Evolutionary conservation across 2,329 filamentous ascomycete genomes (phyloP), one percentile per base, ranked within the genome.

Genomic region (Thermomyces lanuginosus): DNA sequence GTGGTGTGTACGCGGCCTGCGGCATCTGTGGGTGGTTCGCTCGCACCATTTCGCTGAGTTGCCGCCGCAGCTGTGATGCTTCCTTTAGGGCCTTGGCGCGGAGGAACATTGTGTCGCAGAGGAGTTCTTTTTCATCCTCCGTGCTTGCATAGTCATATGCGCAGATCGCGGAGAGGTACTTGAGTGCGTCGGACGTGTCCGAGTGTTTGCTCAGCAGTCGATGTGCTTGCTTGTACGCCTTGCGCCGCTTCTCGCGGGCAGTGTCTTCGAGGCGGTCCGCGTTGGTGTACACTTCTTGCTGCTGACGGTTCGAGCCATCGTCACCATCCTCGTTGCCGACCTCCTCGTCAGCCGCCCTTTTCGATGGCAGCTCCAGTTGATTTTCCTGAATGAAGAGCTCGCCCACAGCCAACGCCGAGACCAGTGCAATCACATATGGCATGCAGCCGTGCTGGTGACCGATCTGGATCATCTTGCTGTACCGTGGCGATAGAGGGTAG

Each of bases 401-500:
- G 0, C 80, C 76, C 0, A 86, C 81, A 1, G 86, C 91, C 3
- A 98, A 60, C 1, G 78, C 81, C 1, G 89, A 79, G 3, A 98
- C 84, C 7, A 95, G 60, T 2, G 83, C 81, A 33, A 95, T 76
- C 3, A 83, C 80, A 45, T 92, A 86, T 0, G 76, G 76, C 26
- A 91, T 64, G 36, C 89, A 84, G 32, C 74, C 71, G 45, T 91
- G 76, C 14, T 79, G 65, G 44, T 91, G 73, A 0, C 84, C 86
- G 24, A 92, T 74, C 6, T 91, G 63, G n/a, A 98, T 60, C 53
- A 95, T 95, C 29, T 86, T 80, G 5, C 84, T 75, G 45, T 91
- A 92, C 1, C 89, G 72, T 10, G 89, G 91, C 15, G 81, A 82
- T 8, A 98, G 63, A 3, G 89, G 89, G 48, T 93, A 95, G 13